Evolutionary conservation across 805 yeast genomes (phyloP), one percentile per base, ranked within the genome.

Genomic region (Nakazawaea ambrosiae): DNA sequence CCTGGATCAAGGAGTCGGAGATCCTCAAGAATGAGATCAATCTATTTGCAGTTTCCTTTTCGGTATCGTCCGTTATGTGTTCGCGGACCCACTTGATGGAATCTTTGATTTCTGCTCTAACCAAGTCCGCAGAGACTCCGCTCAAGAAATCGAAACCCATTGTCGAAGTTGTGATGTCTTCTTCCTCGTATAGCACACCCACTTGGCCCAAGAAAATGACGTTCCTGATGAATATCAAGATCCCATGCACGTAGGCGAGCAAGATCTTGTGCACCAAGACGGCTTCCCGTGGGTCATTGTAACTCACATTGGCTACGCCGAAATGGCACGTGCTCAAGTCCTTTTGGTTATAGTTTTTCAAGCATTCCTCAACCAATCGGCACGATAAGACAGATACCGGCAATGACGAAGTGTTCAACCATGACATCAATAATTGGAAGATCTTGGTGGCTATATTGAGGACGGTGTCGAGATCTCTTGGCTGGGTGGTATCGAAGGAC

Each of bases 351-450:
- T 23, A 23, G 20, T 36, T 45, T 34, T 20, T 36, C 14, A 82
- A 53, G n/a, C 79, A 47, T 16, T 68, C 63, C 47, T 82, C 87
- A 17, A 87, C 78, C 49, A 79, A 81, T 16, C 84, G 61, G 50
- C 89, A 82, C 45, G 94, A 76, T 31, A 87, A 61, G 1, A 90
- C 71, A 0, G 90, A 84, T 17, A 80, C 83, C n/a, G 87, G 73
- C 31, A 87, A 60, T 6, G 89, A 73, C 41, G 81, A 71, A 41
- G 86, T 86, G 39, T 74, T 68, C 28, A 86, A 63, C 97, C 97
- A 90, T 7, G 78, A 64, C 56, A 79, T 69, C 26, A 78, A 63
- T 24, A 73, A 58, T 29, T 73, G 62, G 7, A 79, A 50, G 12
- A 87, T 54, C 27, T 69, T 61, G 48, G 75, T 79, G 45, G 75